Evolutionary conservation across 129 eudicot genomes (phyloP), one percentile per base, ranked within the genome.

Genomic region (Flaveria ramosissima): DNA sequence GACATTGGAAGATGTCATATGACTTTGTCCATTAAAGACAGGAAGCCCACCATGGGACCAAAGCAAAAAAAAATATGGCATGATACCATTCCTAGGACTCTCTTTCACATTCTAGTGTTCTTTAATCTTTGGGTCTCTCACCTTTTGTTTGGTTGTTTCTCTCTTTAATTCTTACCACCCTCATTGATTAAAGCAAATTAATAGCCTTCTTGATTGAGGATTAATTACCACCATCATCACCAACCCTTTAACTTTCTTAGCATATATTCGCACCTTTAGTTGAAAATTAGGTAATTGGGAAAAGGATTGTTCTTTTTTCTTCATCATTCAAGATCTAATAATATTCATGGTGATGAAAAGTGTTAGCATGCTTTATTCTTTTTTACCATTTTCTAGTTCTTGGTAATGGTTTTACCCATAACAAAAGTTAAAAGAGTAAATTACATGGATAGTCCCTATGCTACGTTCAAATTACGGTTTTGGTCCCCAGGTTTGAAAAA

Each of bases 1-100:
- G 76, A 80, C 74, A 80, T 73, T 41, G 80, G 70, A 56, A 80
- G 84, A 60, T 80, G 84, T 80, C 84, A 80, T 73, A 74, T 80
- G 68, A 56, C 8, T 36, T 73, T 73, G 80, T 74, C 80, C 76
- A 80, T 80, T 55, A 56, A 73, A 80, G 61, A 57, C 42, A 73
- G 51, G 71, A 80, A 74, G 57, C 84, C 84, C 84, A 80, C 80
- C 77, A 78, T 74, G 84, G 84, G 80, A 74, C 80, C 84, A 80
- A 74, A 80, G 52, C 63, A 74, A 74, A 27, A 55, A 73, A 74
- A 73, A 80, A 67, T 6, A 51, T 55, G 67, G 70, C 75, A 73
- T 74, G 74, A 80, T 80, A 74, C 80, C 84, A 80, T 74, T 80
- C 78, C 75, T 80, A 74, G 76, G 80, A 80, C 84, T 80, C 73